These are phyloP conservation scores for Coemansia sp. DNA, from an alignment of 192 early-diverging fungal genomes.

Conservation along the genomic window DNA sequence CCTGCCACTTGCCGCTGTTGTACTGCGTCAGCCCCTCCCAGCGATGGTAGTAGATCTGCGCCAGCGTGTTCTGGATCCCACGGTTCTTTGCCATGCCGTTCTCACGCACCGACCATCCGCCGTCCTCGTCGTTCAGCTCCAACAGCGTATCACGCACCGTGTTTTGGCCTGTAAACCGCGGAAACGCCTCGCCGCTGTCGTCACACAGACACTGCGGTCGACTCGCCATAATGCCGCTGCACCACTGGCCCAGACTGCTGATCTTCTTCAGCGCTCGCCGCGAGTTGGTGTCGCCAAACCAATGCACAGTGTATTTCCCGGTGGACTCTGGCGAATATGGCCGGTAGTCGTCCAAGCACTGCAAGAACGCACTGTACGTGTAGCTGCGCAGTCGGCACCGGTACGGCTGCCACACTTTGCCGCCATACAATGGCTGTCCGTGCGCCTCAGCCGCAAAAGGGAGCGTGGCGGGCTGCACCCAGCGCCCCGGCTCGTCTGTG, in stretches of 20 bases:
- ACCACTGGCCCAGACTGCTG: slow-evolving; percentile 21
- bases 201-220: slow-evolving; percentile 12
- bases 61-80: not conserved
- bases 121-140: slow-evolving; percentile 28
- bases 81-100: slow-evolving; percentile 7
- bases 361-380: slow-evolving; percentile 19
- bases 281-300: slow-evolving; percentile 24
- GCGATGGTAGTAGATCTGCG: slow-evolving; percentile 23
- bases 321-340: slow-evolving; percentile 6
- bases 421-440: slow-evolving; percentile 1
- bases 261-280: slow-evolving; percentile 28
- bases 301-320: slow-evolving; percentile 19
- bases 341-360: slow-evolving; percentile 17
- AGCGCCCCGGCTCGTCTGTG: slow-evolving; percentile 19
- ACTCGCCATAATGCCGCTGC: not conserved
- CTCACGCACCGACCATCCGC: slow-evolving; percentile 22
- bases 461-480: slow-evolving; percentile 4
- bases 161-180: slow-evolving; percentile 25
- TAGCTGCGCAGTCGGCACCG: slow-evolving; percentile 9
- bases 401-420: slow-evolving; percentile 20
- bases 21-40: slow-evolving; percentile 25
- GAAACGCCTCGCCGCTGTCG: slow-evolving; percentile 26
- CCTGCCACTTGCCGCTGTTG: slow-evolving; percentile 14
- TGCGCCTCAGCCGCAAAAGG: not conserved
- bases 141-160: slow-evolving; percentile 23